Conservation (phyloP, 164 flowering plant species). For the Taxillus chinensis region DNA sequence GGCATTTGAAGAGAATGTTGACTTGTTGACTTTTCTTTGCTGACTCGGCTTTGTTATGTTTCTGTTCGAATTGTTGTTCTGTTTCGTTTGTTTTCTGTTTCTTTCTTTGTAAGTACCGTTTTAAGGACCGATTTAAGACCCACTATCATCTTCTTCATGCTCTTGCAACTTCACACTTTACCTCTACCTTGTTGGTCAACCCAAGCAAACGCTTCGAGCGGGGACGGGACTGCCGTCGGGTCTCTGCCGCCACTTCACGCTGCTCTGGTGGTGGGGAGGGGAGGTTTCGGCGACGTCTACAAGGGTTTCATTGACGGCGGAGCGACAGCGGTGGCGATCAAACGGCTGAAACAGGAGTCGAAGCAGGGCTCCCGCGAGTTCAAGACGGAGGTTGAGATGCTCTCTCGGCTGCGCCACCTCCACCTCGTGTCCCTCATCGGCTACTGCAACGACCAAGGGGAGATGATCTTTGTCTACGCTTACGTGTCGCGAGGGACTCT, state of each 20-base stretch:
- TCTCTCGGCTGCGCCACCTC: constrained; percentile 9
- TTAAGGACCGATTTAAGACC: too few relatives aligned
- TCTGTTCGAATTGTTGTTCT: too few relatives aligned
- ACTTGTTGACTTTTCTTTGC: too few relatives aligned
- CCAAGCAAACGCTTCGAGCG: not conserved
- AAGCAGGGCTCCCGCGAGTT: constrained; percentile 7
- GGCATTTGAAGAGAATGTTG: too few relatives aligned
- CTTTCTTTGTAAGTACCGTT: too few relatives aligned
- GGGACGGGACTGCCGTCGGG: not conserved
- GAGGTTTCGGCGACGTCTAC: constrained; percentile 11
- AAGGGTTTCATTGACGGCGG: constrained; percentile 5
- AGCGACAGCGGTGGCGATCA: constrained; percentile 1
- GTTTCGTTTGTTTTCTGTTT: too few relatives aligned
- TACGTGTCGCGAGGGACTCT: constrained; percentile 9
- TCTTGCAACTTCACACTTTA: too few relatives aligned
- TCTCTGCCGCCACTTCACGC: not conserved
- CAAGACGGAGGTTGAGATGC: constrained; percentile 6
- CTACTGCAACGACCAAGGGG: constrained; percentile 2
- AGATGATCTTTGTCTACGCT: constrained; percentile 13
- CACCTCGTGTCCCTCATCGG: constrained; percentile 15
- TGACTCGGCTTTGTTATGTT: too few relatives aligned
- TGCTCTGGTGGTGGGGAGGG: not conserved
- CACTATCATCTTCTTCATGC: too few relatives aligned
- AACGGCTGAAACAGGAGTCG: constrained; percentile 1
- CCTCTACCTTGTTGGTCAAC: too few relatives aligned